phyloP scores from a whole-genome alignment of 2,329 filamentous ascomycete genomes.

The Penicillium sp. region DNA sequence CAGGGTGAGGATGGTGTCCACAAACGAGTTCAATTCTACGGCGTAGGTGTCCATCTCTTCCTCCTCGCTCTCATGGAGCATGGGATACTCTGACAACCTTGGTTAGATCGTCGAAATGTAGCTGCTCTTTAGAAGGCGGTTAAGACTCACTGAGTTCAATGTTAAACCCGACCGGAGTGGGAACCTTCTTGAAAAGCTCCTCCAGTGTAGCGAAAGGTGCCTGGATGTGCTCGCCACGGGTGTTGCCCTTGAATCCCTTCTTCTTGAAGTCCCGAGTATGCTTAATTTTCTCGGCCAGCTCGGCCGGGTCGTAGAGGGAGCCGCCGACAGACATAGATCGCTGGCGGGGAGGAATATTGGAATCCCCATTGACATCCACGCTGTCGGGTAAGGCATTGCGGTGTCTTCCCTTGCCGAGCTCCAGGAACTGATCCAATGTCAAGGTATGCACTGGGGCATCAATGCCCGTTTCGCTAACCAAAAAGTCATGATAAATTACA shows the following conservation, averaged over 20 bases:
- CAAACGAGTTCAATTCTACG: slow-evolving; percentile 94
- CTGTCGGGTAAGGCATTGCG: slow-evolving; percentile 46
- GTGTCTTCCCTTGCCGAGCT: slow-evolving; percentile 67
- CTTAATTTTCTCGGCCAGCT: slow-evolving; percentile 84
- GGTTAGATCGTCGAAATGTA: slow-evolving; percentile 33
- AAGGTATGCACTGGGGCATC: slow-evolving; percentile 95
- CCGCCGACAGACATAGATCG: slow-evolving; percentile 66
- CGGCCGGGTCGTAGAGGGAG: slow-evolving; percentile 47
- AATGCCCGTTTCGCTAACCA: slow-evolving; percentile 96
- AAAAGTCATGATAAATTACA: slow-evolving; percentile 97
- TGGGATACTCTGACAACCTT: slow-evolving; percentile 73
- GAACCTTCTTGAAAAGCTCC: slow-evolving; percentile 85
- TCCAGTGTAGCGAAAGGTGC: slow-evolving; percentile 94
- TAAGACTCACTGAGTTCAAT: slow-evolving; percentile 79
- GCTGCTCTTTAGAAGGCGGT: slow-evolving; percentile 25
- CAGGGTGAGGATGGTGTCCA: slow-evolving; percentile 86
- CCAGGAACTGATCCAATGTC: slow-evolving; percentile 88
- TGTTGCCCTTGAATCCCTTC: slow-evolving; percentile 96
- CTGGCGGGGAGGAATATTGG: slow-evolving; percentile 33
- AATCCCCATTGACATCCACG: slow-evolving; percentile 18
- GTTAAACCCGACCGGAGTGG: slow-evolving; percentile 87
- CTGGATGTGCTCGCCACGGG: slow-evolving; percentile 91
- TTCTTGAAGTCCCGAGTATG: slow-evolving; percentile 93
- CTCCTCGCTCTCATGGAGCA: slow-evolving; percentile 93
- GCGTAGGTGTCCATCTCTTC: slow-evolving; percentile 97